Evolutionary conservation across 1,284 basidiomycete species (phyloP).

Genomic region (Melampsora abietis-canadensis): DNA sequence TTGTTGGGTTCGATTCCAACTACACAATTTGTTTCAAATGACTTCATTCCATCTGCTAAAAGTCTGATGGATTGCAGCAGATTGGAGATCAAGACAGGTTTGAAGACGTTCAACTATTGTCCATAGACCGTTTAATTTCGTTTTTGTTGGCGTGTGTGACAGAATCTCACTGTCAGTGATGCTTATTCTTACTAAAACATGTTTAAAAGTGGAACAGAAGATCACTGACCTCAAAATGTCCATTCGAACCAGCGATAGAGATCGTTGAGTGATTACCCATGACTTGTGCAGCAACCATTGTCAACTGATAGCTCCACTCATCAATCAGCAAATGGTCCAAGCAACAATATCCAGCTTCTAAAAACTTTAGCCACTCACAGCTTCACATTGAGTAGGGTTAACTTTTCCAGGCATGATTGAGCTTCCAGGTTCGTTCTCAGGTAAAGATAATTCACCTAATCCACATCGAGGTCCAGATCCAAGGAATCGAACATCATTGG

Average conservation of each 20-base stretch:
- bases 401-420: slow-evolving; percentile 99
- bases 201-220: background rate
- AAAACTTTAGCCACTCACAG: slow-evolving; percentile 53
- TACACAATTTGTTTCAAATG: slow-evolving; percentile 95
- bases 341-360: background rate
- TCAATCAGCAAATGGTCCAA: background rate
- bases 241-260: slow-evolving; percentile 86
- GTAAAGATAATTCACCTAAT: slow-evolving; percentile 86
- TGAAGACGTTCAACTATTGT: slow-evolving; percentile 89
- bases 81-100: slow-evolving; percentile 97
- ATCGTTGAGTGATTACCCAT: slow-evolving; percentile 97
- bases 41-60: slow-evolving; percentile 84
- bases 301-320: slow-evolving; percentile 58
- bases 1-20: slow-evolving; percentile 95
- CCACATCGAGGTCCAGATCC: slow-evolving; percentile 97
- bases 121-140: slow-evolving; percentile 22
- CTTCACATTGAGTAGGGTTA: slow-evolving; percentile 99
- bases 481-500: slow-evolving; percentile 97
- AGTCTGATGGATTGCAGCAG: slow-evolving; percentile 92
- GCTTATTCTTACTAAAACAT: background rate
- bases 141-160: slow-evolving; percentile 2
- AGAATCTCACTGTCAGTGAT: background rate
- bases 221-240: slow-evolving; percentile 82
- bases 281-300: slow-evolving; percentile 98
- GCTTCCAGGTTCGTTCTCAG: slow-evolving; percentile 98